phyloP scores from a whole-genome alignment of 192 early-diverging fungal species.

The Coemansia guatemalensis region DNA sequence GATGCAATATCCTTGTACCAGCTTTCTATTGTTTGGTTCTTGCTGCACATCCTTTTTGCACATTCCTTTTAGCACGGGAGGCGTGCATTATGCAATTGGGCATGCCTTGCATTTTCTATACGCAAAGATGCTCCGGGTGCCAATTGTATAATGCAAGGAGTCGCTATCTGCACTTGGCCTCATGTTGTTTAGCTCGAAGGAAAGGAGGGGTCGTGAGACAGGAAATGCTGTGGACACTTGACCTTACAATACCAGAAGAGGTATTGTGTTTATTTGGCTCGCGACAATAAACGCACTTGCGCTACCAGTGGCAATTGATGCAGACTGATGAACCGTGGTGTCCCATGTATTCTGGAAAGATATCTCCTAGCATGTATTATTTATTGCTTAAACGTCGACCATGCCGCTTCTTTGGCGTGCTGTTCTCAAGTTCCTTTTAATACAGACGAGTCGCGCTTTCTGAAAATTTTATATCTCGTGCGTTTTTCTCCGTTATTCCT shows the following conservation, averaged over 20 bases:
- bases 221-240: background rate
- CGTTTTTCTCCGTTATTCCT: background rate
- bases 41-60: background rate
- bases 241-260: background rate
- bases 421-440: background rate
- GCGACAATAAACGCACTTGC: background rate
- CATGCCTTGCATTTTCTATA: background rate
- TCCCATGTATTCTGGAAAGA: background rate
- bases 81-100: background rate
- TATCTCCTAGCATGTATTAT: background rate
- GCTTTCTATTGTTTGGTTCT: too few relatives aligned
- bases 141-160: background rate
- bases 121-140: background rate
- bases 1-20: too few relatives aligned
- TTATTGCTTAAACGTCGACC: background rate
- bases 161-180: too few relatives aligned
- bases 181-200: background rate
- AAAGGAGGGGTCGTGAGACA: background rate
- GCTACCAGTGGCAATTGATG: background rate
- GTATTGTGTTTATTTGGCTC: background rate
- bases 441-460: background rate
- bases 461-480: background rate
- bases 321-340: background rate
- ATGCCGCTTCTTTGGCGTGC: background rate
- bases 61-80: background rate